phyloP scores from a whole-genome alignment of 2,329 filamentous ascomycete genomes.

The Arthrinium phaeospermum region DNA sequence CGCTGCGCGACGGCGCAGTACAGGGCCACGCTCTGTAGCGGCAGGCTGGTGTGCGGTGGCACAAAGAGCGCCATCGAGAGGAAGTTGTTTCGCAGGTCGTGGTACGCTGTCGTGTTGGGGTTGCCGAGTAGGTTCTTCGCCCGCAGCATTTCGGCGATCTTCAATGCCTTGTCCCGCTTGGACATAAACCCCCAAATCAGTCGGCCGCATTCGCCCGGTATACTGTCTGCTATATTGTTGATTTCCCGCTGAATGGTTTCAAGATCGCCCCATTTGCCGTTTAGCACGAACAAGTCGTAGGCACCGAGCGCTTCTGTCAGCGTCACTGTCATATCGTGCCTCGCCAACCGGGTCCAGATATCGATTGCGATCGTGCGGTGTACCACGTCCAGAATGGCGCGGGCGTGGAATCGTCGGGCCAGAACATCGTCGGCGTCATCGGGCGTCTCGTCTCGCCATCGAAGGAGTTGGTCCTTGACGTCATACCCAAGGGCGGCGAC shows the following conservation, averaged over 20 bases:
- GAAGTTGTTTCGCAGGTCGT: constrained; percentile 69
- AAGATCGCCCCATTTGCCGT: constrained; percentile 50
- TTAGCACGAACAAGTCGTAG: constrained; percentile 68
- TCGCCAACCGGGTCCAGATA: constrained; percentile 59
- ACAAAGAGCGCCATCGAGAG: constrained; percentile 63
- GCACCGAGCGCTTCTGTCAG: constrained; percentile 65
- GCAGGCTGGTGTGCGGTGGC: constrained; percentile 57
- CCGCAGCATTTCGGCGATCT: constrained; percentile 58
- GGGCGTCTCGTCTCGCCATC: constrained; percentile 49
- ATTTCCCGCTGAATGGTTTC: constrained; percentile 19
- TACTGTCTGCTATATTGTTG: constrained; percentile 44
- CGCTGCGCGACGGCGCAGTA: constrained; percentile 66
- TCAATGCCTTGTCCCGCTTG: constrained; percentile 58
- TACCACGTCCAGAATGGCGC: constrained; percentile 61
- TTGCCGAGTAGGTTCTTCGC: constrained; percentile 56
- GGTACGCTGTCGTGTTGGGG: constrained; percentile 52
- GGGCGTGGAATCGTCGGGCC: constrained; percentile 64
- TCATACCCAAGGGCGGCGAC: constrained; percentile 64
- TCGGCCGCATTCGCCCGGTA: constrained; percentile 46
- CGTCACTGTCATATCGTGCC: constrained; percentile 49
- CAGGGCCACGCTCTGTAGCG: constrained; percentile 68
- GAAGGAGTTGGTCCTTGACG: constrained; percentile 64
- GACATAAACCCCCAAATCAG: constrained; percentile 48
- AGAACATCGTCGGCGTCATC: constrained; percentile 63
- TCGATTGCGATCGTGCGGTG: constrained; percentile 64